phyloP scores from a whole-genome alignment of 306 rosid species.

The Rosa persica region DNA sequence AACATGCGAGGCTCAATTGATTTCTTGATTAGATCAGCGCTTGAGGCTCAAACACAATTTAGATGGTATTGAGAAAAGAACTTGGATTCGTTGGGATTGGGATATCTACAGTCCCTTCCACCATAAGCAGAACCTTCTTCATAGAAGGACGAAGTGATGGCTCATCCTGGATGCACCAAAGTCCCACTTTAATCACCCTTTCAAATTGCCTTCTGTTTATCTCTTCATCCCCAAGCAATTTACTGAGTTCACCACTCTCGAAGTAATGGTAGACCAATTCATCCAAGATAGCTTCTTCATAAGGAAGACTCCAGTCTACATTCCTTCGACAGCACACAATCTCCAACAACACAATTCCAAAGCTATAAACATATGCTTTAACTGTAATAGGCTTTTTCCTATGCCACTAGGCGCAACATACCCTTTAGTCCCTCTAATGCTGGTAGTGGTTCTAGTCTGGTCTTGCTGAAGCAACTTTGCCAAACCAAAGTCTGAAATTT shows the following conservation, averaged over 20 bases:
- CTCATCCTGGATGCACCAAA: conserved; percentile 36
- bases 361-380: conserved; percentile 36
- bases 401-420: conserved; percentile 37
- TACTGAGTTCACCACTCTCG: conserved; percentile 16
- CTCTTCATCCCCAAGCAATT: conserved; percentile 5
- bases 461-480: conserved; percentile 30
- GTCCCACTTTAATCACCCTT: conserved; percentile 25
- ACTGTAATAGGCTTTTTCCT: conserved; percentile 13
- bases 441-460: conserved; percentile 28
- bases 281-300: conserved; percentile 29
- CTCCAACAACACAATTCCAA: conserved; percentile 33
- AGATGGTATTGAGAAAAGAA: conserved; percentile 6
- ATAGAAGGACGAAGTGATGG: conserved; percentile 27
- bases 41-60: neutral
- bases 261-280: conserved; percentile 18
- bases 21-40: neutral
- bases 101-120: conserved; percentile 30
- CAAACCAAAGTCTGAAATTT: conserved; percentile 30
- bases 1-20: neutral
- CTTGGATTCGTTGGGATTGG: conserved; percentile 7
- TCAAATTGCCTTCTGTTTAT: conserved; percentile 15
- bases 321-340: conserved; percentile 19
- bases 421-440: conserved; percentile 37
- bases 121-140: conserved; percentile 27
- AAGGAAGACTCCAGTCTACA: conserved; percentile 13